A percentile compares a stretch with the other conserved stretches of the same genome.
These are phyloP conservation scores for Diaporthe sp. DNA, from an alignment of 2,329 filamentous ascomycete species.

Conservation along the genomic window DNA sequence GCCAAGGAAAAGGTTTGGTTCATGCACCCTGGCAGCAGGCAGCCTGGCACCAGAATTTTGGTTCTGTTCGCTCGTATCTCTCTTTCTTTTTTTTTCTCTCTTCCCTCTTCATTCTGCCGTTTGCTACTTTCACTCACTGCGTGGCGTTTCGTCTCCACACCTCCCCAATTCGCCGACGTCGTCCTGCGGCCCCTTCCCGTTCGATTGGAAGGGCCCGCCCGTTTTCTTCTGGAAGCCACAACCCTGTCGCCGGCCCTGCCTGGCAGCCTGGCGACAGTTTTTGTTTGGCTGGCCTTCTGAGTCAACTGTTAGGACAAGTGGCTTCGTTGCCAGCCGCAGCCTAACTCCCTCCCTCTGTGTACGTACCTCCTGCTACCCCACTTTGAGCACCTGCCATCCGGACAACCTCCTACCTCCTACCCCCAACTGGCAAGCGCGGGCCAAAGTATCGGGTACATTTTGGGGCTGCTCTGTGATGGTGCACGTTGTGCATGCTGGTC, in stretches of 20 bases:
- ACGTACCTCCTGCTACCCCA: constrained; percentile 4
- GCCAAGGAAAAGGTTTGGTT: constrained; percentile 12
- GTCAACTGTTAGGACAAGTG: neutral
- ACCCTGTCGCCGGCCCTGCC: constrained; percentile 20
- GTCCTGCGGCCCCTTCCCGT: constrained; percentile 28
- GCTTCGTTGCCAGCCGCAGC: neutral
- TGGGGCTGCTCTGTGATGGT: neutral
- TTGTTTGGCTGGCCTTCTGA: neutral
- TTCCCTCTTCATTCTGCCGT: neutral
- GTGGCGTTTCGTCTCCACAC: constrained; percentile 11
- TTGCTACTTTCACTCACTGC: neutral
- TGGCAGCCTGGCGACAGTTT: neutral
- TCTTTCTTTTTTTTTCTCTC: neutral
- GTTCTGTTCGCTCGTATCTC: neutral
- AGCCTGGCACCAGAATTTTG: neutral
- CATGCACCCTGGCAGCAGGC: constrained; percentile 8
- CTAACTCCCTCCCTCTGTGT: constrained; percentile 1
- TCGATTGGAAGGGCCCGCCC: constrained; percentile 24
- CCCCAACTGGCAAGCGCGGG: neutral
- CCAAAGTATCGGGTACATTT: constrained; percentile 9
- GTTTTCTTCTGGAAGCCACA: constrained; percentile 39
- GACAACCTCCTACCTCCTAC: constrained; percentile 21
- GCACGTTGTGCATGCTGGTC: constrained; percentile 11
- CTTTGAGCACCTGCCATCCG: constrained; percentile 25
- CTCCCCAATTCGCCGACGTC: neutral